A percentile compares a stretch with the other conserved stretches of the same genome.
Evolutionary conservation across 2,329 filamentous ascomycete genomes (phyloP).

Genomic region (Penicillium sp.): DNA sequence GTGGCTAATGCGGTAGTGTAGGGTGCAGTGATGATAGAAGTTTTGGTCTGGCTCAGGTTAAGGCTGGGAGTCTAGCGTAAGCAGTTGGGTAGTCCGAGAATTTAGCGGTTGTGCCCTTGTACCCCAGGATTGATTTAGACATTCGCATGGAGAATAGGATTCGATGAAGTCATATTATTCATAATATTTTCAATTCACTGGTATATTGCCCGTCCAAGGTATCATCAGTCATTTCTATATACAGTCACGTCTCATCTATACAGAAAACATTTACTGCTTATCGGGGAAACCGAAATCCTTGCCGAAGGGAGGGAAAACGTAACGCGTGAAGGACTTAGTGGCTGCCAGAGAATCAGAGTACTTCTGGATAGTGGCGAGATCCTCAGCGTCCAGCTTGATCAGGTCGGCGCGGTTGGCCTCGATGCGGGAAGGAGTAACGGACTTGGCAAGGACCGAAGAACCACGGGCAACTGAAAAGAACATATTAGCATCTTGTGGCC

Average conservation of each 20-base stretch:
- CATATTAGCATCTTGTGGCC: background rate
- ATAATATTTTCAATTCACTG: background rate
- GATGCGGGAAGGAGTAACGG: conserved; percentile 43
- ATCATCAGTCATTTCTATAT: conserved; percentile 4
- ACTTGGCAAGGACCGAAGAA: conserved; percentile 45
- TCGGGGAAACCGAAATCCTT: conserved; percentile 73
- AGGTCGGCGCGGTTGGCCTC: conserved; percentile 40
- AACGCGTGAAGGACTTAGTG: conserved; percentile 43
- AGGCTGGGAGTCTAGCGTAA: too few relatives aligned
- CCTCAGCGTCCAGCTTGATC: conserved; percentile 39
- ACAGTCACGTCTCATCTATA: background rate
- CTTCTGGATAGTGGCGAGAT: conserved; percentile 39
- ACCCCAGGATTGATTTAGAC: too few relatives aligned
- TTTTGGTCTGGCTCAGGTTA: too few relatives aligned
- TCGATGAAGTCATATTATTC: background rate
- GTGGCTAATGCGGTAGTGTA: too few relatives aligned
- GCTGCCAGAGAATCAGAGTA: conserved; percentile 37
- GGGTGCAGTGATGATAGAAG: too few relatives aligned
- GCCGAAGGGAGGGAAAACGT: conserved; percentile 69
- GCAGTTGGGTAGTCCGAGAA: too few relatives aligned
- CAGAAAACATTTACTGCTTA: conserved; percentile 42
- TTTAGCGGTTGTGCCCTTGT: too few relatives aligned
- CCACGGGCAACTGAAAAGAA: conserved; percentile 35
- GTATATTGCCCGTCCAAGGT: background rate
- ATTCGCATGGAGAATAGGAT: background rate